Evolutionary conservation across 2,329 filamentous ascomycete species (phyloP).

Genomic region (Aspergillus persii): DNA sequence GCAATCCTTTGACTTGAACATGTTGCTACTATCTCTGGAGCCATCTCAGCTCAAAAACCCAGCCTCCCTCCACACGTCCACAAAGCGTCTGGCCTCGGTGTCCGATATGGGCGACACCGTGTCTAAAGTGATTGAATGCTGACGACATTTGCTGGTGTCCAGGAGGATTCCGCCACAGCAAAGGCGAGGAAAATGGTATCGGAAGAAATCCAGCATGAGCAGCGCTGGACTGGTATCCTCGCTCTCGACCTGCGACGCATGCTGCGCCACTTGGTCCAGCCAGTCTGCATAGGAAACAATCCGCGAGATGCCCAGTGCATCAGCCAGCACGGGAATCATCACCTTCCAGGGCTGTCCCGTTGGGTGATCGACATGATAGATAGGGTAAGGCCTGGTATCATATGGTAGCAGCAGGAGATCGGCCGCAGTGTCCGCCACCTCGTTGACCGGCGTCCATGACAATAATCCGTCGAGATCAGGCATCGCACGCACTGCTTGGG

Average conservation of each 20-base stretch:
- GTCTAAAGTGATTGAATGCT: constrained; percentile 32
- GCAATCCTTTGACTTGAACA: too few relatives aligned
- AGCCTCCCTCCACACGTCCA: background rate
- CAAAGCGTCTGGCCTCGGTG: background rate
- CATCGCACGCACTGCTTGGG: constrained; percentile 44
- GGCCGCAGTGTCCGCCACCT: constrained; percentile 31
- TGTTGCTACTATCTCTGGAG: too few relatives aligned
- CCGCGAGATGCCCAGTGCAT: constrained; percentile 32
- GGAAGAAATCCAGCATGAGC: constrained; percentile 28
- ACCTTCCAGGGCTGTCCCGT: constrained; percentile 40
- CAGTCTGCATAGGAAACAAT: constrained; percentile 41
- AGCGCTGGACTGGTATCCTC: constrained; percentile 27
- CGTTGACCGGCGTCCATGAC: constrained; percentile 49
- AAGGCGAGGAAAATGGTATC: constrained; percentile 38
- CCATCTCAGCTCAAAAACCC: too few relatives aligned
- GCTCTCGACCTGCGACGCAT: constrained; percentile 9
- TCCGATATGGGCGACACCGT: background rate
- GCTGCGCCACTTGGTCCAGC: constrained; percentile 33
- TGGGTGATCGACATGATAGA: constrained; percentile 49
- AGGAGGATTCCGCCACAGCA: constrained; percentile 45
- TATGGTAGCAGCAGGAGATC: constrained; percentile 30
- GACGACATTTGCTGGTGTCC: constrained; percentile 30
- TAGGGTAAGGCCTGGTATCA: constrained; percentile 19
- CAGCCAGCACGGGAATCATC: constrained; percentile 33
- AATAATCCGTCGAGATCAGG: constrained; percentile 43